A percentile compares a stretch with the other conserved stretches of the same genome.
phyloP scores from a whole-genome alignment of 2,329 filamentous ascomycete species.

The Ceratocystis albifundus region DNA sequence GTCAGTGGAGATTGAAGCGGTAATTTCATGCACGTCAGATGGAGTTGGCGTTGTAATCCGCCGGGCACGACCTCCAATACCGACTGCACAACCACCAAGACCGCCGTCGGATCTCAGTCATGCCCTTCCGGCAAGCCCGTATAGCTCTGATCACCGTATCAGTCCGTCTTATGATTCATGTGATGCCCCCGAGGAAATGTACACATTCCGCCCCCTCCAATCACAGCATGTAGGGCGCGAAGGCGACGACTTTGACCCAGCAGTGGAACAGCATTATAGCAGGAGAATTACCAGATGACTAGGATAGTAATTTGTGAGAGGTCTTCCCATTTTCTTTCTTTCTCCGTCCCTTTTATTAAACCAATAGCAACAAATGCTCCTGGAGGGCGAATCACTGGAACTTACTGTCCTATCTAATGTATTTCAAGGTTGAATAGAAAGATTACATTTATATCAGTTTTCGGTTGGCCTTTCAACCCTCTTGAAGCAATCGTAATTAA shows the following conservation, averaged over 20 bases:
- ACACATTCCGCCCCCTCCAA: constrained; percentile 35
- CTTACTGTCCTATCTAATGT: background rate
- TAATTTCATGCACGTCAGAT: constrained; percentile 85
- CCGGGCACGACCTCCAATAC: constrained; percentile 59
- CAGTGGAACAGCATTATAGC: constrained; percentile 27
- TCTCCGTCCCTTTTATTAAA: background rate
- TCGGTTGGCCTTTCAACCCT: background rate
- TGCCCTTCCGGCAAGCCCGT: constrained; percentile 22
- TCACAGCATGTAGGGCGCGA: constrained; percentile 37
- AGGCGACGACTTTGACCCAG: constrained; percentile 34
- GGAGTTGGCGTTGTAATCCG: constrained; percentile 73
- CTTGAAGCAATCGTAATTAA: too few relatives aligned
- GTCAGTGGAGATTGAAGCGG: constrained; percentile 64
- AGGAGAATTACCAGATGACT: background rate
- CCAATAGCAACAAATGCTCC: background rate
- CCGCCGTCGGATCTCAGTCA: constrained; percentile 33
- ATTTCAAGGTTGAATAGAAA: background rate
- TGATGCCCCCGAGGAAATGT: constrained; percentile 34
- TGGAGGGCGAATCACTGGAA: constrained; percentile 4
- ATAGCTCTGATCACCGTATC: background rate
- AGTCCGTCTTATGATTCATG: constrained; percentile 34
- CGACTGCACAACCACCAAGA: constrained; percentile 41
- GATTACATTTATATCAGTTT: background rate
- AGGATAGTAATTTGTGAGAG: background rate
- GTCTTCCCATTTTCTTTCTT: background rate